These are phyloP conservation scores for Aschersonia sp. DNA, from an alignment of 2,329 filamentous ascomycete genomes.

Conservation along the genomic window DNA sequence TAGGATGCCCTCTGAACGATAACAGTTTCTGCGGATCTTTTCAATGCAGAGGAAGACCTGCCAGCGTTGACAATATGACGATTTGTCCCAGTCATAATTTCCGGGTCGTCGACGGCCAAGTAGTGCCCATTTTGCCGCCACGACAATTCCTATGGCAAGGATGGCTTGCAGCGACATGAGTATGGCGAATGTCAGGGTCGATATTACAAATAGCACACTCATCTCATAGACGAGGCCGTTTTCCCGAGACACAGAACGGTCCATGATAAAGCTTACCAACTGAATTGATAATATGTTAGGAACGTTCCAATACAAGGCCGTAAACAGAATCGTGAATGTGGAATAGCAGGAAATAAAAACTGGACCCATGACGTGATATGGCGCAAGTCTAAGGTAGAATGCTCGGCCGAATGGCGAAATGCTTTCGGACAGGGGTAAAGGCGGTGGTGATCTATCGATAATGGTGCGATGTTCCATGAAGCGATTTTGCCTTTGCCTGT, in stretches of 20 bases:
- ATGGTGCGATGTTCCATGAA: constrained; percentile 8
- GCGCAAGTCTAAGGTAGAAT: constrained; percentile 35
- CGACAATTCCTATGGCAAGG: constrained; percentile 25
- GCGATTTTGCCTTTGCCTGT: neutral
- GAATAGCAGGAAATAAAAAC: constrained; percentile 35
- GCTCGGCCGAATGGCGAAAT: constrained; percentile 37
- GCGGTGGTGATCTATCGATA: constrained; percentile 2
- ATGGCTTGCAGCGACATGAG: constrained; percentile 28
- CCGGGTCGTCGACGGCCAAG: constrained; percentile 35
- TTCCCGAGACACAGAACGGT: constrained; percentile 9
- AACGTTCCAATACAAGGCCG: constrained; percentile 35
- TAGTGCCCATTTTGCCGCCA: constrained; percentile 35
- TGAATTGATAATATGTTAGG: constrained; percentile 32
- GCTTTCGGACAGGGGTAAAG: constrained; percentile 2
- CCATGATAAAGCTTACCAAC: constrained; percentile 21
- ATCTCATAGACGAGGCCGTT: constrained; percentile 15
- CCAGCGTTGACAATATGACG: constrained; percentile 42
- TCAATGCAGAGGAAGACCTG: constrained; percentile 39
- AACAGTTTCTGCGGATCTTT: constrained; percentile 33
- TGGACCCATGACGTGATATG: constrained; percentile 33
- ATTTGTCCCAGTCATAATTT: constrained; percentile 43
- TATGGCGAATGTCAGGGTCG: constrained; percentile 22
- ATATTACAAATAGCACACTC: constrained; percentile 23
- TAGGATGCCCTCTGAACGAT: constrained; percentile 33
- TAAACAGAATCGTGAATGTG: constrained; percentile 27